Evolutionary conservation across 371 early-diverging fungal species (phyloP).

Genomic region (Lichtheimia ramosa): DNA sequence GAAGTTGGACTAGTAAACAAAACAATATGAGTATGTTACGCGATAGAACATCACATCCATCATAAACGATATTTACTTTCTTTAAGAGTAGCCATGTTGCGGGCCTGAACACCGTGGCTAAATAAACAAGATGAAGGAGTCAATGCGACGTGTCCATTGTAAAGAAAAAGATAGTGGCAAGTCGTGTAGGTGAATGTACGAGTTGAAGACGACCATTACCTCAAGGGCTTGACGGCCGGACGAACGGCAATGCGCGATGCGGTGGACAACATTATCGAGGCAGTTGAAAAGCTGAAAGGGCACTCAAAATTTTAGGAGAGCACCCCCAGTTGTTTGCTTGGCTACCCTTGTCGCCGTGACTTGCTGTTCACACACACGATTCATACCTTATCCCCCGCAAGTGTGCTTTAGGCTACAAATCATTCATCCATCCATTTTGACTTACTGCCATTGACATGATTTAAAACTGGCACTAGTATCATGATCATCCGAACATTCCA

Average conservation of each 20-base stretch:
- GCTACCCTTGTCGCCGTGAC: too few species aligned
- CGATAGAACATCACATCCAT: background rate
- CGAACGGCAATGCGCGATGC: conserved; percentile 33
- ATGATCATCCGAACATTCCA: too few species aligned
- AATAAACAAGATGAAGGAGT: conserved; percentile 1
- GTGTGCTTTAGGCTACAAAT: too few species aligned
- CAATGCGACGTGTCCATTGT: too few species aligned
- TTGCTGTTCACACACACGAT: too few species aligned
- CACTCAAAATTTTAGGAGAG: conserved; percentile 12
- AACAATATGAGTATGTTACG: background rate
- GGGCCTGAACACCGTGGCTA: conserved; percentile 69
- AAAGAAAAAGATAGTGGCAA: too few species aligned
- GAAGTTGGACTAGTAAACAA: conserved; percentile 79
- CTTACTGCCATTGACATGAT: too few species aligned
- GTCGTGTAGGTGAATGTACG: too few species aligned
- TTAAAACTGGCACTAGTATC: too few species aligned
- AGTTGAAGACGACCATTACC: conserved; percentile 7
- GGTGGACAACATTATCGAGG: conserved; percentile 28
- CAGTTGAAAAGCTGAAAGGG: conserved; percentile 11
- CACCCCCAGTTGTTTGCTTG: conserved; percentile 7
- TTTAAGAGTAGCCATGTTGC: conserved; percentile 85
- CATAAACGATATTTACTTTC: conserved; percentile 69
- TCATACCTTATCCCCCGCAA: too few species aligned
- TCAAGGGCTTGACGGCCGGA: conserved; percentile 26
- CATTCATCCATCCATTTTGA: too few species aligned